phyloP scores from a whole-genome alignment of 2,329 filamentous ascomycete genomes.

The Mycogone perniciosa region DNA sequence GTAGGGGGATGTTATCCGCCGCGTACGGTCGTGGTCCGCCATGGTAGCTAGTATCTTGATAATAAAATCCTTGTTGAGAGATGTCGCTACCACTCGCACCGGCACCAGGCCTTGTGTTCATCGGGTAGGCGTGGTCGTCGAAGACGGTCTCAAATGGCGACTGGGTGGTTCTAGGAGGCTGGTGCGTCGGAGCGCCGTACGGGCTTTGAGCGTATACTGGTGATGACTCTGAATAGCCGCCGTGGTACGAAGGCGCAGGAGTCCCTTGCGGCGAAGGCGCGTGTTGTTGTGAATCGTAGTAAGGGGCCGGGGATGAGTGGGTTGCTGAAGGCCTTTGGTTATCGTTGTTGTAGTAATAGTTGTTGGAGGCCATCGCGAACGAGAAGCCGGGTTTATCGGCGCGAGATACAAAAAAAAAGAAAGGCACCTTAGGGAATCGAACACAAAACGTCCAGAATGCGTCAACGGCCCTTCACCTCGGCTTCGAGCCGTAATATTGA shows the following conservation, averaged over 20 bases:
- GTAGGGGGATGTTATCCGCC: slow-evolving; percentile 52
- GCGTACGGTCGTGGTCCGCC: slow-evolving; percentile 37
- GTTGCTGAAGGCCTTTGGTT: slow-evolving; percentile 27
- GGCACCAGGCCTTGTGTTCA: slow-evolving; percentile 32
- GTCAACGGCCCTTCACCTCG: background rate
- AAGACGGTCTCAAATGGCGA: slow-evolving; percentile 62
- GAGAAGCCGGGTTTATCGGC: slow-evolving; percentile 5
- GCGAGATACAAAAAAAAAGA: background rate
- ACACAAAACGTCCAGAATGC: background rate
- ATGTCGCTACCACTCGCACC: slow-evolving; percentile 34
- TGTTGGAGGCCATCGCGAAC: slow-evolving; percentile 54
- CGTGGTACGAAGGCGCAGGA: slow-evolving; percentile 33
- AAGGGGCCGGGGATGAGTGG: slow-evolving; percentile 35
- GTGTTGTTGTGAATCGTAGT: slow-evolving; percentile 30
- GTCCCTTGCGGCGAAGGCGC: slow-evolving; percentile 36
- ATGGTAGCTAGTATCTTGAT: slow-evolving; percentile 54
- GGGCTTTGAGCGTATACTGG: slow-evolving; percentile 14
- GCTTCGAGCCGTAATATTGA: background rate
- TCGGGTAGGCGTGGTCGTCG: slow-evolving; percentile 60
- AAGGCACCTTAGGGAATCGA: background rate
- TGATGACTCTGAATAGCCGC: slow-evolving; percentile 14
- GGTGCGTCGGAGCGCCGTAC: slow-evolving; percentile 27
- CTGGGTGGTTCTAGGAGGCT: slow-evolving; percentile 30
- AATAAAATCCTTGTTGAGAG: slow-evolving; percentile 29
- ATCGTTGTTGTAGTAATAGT: slow-evolving; percentile 52